Evolutionary conservation across 768 basidiomycete genomes (phyloP), one percentile per base, ranked within the genome.

Genomic region (Kwoniella sp.): DNA sequence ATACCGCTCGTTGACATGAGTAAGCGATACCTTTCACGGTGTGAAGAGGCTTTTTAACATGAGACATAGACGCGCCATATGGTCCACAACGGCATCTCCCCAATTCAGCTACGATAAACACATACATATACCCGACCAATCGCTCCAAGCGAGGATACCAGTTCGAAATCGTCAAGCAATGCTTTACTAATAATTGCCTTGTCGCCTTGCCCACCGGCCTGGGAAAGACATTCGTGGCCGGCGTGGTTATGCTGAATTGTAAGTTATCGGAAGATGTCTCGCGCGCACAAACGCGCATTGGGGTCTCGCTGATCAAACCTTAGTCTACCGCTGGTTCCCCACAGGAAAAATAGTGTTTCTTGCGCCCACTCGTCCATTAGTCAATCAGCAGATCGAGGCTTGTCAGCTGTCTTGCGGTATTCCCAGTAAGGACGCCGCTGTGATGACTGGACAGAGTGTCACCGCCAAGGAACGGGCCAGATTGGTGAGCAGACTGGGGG

Each of bases 191-290:
- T 22, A 98, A 99, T 67, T 88, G 89, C 6, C 81, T 99, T 7
- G 91, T 96, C 25, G 87, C 91, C 0, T 77, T 99, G 12, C 95
- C 95, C 1, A 99, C 95, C 0, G 95, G 95, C 38, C 77, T 98
- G 11, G 95, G 95, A 14, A 99, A 99, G 76, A 99, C 95, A 0
- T 98, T 99, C 65, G 87, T 99, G 54, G 95, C 95, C 3, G 91
- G 93, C 0, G 89, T 89, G 2, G 81, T 99, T 19, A 96, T 99
- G 93, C 76, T 92, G 25, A 93, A 92, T 67, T 93, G 89, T 89
- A 63, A 64, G 80, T 67, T 33, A 15, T 25, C n/a, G n/a, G n/a
- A n/a, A n/a, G n/a, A n/a, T n/a, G n/a, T n/a, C n/a, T n/a, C n/a
- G n/a, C n/a, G n/a, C n/a, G n/a, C n/a, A n/a, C n/a, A n/a, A n/a